Evolutionary conservation across 2,329 filamentous ascomycete genomes (phyloP).

Genomic region (Aspergillus clavatus): DNA sequence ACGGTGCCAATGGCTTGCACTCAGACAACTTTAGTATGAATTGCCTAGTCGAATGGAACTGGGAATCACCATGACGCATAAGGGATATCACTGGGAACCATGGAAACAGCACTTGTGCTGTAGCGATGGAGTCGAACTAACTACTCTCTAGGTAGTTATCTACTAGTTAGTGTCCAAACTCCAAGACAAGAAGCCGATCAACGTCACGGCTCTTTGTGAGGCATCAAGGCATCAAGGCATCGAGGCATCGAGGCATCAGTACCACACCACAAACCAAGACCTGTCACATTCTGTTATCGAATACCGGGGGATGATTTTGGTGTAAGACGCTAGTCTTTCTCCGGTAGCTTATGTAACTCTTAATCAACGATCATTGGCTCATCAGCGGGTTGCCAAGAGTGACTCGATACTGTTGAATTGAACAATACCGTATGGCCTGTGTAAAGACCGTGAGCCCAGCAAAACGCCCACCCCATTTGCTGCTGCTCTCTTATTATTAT

Average conservation of each 20-base stretch:
- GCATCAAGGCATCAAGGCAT: conserved; percentile 6
- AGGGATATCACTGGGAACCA: too few species aligned
- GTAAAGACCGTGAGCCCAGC: not conserved
- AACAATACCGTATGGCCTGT: not conserved
- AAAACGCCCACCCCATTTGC: not conserved
- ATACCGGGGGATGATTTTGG: conserved; percentile 18
- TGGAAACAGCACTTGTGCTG: too few species aligned
- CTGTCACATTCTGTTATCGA: conserved; percentile 2
- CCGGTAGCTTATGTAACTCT: not conserved
- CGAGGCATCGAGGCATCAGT: conserved; percentile 15
- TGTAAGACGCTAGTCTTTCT: conserved; percentile 4
- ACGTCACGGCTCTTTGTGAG: conserved; percentile 6
- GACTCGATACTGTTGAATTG: not conserved
- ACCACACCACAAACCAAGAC: conserved; percentile 1
- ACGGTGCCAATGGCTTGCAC: too few species aligned
- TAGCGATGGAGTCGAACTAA: too few species aligned
- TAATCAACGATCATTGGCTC: conserved; percentile 1
- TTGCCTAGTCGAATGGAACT: too few species aligned
- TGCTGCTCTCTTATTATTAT: conserved; percentile 9
- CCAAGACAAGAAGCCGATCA: not conserved
- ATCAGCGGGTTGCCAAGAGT: not conserved
- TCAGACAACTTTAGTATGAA: too few species aligned
- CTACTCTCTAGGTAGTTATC: too few species aligned
- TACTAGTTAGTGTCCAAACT: too few species aligned
- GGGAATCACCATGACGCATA: too few species aligned